These are phyloP conservation scores for Babesia gibsoni DNA, from an alignment of 169 alveolate genomes.

Conservation along the genomic window DNA sequence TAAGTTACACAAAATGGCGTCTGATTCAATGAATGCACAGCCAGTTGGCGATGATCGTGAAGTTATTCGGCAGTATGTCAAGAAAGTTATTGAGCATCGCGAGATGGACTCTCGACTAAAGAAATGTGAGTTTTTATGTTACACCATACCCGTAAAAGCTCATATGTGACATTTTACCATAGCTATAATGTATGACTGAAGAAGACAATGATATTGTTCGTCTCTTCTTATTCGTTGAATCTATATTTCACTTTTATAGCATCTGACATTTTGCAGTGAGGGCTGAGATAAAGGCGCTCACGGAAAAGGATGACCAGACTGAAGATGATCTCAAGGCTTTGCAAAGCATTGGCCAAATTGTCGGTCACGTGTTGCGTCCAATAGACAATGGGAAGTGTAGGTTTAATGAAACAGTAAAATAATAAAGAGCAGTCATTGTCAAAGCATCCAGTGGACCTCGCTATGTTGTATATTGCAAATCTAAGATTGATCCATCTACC, in stretches of 20 bases:
- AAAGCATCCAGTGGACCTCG: constrained; percentile 97
- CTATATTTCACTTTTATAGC: neutral
- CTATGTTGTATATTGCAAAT: constrained; percentile 95
- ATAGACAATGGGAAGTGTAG: constrained; percentile 90
- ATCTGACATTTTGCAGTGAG: constrained; percentile 32
- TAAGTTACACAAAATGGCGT: neutral
- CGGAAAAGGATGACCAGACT: constrained; percentile 87
- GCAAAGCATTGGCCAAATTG: constrained; percentile 97
- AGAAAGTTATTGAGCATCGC: constrained; percentile 59
- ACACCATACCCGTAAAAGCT: neutral
- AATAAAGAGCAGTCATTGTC: constrained; percentile 78
- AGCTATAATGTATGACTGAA: too few species aligned
- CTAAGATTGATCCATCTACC: constrained; percentile 87
- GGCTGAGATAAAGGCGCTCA: constrained; percentile 75
- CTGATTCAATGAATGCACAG: constrained; percentile 21
- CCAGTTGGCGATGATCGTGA: constrained; percentile 55
- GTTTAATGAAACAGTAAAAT: neutral
- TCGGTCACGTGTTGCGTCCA: constrained; percentile 95
- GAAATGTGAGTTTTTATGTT: constrained; percentile 26
- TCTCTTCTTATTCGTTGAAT: neutral
- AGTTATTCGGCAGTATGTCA: constrained; percentile 50
- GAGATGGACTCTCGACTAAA: constrained; percentile 52
- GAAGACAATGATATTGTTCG: too few species aligned
- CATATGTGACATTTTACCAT: neutral
- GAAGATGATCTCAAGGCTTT: constrained; percentile 95